Evolutionary conservation across 345 rosid genomes (phyloP).

Genomic region (Aquilaria sinensis): DNA sequence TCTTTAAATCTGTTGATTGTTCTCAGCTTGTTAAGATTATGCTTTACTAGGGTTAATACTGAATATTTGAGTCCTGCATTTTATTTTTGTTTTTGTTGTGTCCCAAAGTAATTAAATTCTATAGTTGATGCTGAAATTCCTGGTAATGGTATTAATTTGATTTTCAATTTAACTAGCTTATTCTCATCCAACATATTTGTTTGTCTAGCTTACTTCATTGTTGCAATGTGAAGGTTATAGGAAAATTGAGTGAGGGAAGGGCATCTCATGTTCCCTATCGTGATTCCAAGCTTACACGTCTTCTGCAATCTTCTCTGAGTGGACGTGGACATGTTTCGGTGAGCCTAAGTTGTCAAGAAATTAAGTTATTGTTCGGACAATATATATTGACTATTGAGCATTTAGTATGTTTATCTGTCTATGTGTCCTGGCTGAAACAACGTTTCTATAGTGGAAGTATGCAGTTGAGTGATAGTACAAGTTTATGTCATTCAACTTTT

Average conservation of each 20-base stretch:
- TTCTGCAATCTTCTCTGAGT: slow-evolving; percentile 92
- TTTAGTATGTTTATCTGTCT: no score
- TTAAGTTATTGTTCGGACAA: background rate
- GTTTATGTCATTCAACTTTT: background rate
- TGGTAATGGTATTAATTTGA: background rate
- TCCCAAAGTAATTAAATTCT: background rate
- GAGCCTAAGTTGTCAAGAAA: slow-evolving; percentile 29
- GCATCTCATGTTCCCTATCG: slow-evolving; percentile 99
- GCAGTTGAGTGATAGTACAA: background rate
- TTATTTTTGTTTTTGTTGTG: no score
- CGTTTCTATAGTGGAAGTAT: no score
- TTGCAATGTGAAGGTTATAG: slow-evolving; percentile 72
- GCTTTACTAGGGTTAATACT: no score
- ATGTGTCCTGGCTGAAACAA: no score
- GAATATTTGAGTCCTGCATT: no score
- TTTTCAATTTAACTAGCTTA: background rate
- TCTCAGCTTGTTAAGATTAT: no score
- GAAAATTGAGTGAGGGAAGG: slow-evolving; percentile 97
- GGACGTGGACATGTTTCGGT: slow-evolving; percentile 99
- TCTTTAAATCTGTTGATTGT: no score
- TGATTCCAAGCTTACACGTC: slow-evolving; percentile 98
- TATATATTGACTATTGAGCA: background rate
- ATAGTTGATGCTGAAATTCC: background rate
- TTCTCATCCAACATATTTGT: background rate
- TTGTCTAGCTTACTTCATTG: slow-evolving; percentile 10